phyloP scores from a whole-genome alignment of 495 filamentous ascomycete species.

The Tuber calosporum region DNA sequence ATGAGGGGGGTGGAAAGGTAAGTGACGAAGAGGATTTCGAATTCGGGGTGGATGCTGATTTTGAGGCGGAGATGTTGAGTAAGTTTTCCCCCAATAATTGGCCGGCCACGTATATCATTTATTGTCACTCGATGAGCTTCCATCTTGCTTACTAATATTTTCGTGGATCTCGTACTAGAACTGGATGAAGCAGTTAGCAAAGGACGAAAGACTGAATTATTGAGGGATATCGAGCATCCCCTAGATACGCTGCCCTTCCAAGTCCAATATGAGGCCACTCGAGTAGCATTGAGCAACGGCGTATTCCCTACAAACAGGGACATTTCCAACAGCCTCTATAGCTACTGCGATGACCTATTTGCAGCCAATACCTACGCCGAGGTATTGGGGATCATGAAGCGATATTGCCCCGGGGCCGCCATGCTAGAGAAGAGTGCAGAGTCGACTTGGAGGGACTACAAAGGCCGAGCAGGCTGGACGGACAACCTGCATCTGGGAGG shows the following conservation, averaged over 20 bases:
- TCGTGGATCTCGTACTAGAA: neutral
- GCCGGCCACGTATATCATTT: neutral
- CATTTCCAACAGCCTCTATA: slow-evolving; percentile 13
- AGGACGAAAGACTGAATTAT: neutral
- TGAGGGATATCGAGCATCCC: slow-evolving; percentile 8
- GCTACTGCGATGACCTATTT: slow-evolving; percentile 25
- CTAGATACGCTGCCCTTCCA: slow-evolving; percentile 26
- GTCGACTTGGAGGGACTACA: slow-evolving; percentile 19
- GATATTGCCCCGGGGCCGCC: slow-evolving; percentile 7
- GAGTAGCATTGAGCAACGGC: slow-evolving; percentile 25
- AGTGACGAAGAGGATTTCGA: neutral
- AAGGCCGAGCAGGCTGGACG: slow-evolving; percentile 14
- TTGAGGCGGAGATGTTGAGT: neutral
- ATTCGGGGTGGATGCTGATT: neutral
- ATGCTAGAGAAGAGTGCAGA: slow-evolving; percentile 11
- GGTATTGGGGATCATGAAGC: slow-evolving; percentile 21
- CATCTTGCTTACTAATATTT: neutral
- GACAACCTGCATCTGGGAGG: slow-evolving; percentile 23
- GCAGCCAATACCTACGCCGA: slow-evolving; percentile 21
- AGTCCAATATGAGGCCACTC: slow-evolving; percentile 31
- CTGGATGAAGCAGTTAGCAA: neutral
- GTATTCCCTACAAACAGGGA: neutral
- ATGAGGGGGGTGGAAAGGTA: neutral
- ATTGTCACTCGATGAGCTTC: neutral
- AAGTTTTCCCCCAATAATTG: neutral